These are phyloP conservation scores for Paracamarosporium sp. DNA, from an alignment of 2,329 filamentous ascomycete genomes.

Conservation along the genomic window DNA sequence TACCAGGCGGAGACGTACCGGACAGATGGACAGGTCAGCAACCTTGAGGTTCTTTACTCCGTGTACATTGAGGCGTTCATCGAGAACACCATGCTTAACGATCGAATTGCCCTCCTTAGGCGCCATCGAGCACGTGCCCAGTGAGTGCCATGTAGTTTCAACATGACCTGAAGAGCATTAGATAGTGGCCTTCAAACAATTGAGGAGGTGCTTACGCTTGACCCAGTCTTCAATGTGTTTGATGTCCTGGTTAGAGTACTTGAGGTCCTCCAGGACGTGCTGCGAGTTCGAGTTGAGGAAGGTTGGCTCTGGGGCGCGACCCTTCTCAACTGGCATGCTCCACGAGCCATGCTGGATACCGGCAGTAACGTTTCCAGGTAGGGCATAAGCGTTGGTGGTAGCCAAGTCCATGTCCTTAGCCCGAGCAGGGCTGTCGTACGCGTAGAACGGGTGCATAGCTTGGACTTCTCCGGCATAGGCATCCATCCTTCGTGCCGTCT, in stretches of 20 bases:
- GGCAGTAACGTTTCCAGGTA: constrained; percentile 73
- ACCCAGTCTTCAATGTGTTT: constrained; percentile 70
- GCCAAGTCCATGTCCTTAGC: constrained; percentile 76
- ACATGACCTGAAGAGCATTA: constrained; percentile 58
- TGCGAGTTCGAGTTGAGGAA: constrained; percentile 70
- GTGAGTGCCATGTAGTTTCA: constrained; percentile 76
- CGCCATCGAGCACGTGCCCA: constrained; percentile 77
- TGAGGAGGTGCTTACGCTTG: constrained; percentile 42
- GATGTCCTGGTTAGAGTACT: constrained; percentile 70
- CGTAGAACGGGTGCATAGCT: constrained; percentile 72
- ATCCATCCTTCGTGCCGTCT: constrained; percentile 79
- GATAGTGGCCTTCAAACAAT: neutral
- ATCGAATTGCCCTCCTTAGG: constrained; percentile 78
- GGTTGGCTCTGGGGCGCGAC: constrained; percentile 56
- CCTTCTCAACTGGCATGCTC: constrained; percentile 66
- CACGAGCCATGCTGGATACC: constrained; percentile 77
- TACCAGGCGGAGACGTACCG: constrained; percentile 35
- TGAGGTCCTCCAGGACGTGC: constrained; percentile 66
- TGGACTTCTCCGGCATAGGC: constrained; percentile 76
- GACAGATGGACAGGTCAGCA: constrained; percentile 77
- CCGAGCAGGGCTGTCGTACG: constrained; percentile 72
- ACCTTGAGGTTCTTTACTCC: constrained; percentile 80
- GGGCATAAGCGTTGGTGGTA: constrained; percentile 78
- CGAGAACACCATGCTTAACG: constrained; percentile 79
- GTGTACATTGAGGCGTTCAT: constrained; percentile 79